A percentile compares a stretch with the other conserved stretches of the same genome.
phyloP scores from a whole-genome alignment of 257 asterid species.

The Solanum sejunctum region DNA sequence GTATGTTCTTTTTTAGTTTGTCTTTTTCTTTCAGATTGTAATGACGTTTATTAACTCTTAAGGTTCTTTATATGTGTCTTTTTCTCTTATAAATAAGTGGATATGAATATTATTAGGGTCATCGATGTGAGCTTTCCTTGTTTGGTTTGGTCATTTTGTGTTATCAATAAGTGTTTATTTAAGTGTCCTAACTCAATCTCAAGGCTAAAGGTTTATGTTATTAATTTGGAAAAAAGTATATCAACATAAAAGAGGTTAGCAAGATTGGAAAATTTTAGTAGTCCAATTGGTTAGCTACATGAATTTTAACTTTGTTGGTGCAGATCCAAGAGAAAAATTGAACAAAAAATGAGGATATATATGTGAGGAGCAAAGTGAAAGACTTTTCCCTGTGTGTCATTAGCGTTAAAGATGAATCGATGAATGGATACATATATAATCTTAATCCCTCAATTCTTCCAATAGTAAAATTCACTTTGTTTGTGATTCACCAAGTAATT shows the following conservation, averaged over 20 bases:
- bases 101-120: neutral
- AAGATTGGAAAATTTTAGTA: neutral
- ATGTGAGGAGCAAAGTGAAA: neutral
- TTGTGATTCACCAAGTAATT: neutral
- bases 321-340: neutral
- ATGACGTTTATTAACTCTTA: neutral
- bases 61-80: neutral
- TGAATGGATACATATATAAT: neutral
- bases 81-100: neutral
- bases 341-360: neutral
- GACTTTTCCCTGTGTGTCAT: too few relatives aligned
- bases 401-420: neutral
- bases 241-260: neutral
- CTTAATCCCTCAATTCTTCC: neutral
- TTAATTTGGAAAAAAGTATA: neutral
- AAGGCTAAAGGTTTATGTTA: neutral
- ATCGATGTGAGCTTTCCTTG: neutral
- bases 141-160: neutral
- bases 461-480: neutral
- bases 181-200: neutral
- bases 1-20: neutral
- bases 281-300: too few relatives aligned
- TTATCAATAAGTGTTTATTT: neutral
- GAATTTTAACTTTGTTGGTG: too few relatives aligned
- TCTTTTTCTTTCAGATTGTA: neutral